Conservation (phyloP, 805 yeast genomes). For the Ogataea salicorniae region DNA sequence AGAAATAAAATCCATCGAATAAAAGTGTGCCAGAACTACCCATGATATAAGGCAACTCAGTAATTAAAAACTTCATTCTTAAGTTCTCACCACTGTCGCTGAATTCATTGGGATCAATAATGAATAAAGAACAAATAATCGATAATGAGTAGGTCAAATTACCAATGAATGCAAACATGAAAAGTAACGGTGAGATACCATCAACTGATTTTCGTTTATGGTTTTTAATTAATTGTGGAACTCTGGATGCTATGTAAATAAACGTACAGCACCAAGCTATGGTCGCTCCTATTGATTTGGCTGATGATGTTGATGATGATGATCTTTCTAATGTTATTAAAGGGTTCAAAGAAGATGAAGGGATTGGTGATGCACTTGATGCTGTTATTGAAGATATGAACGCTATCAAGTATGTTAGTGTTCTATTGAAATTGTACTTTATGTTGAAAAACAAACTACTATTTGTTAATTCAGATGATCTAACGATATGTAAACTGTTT, state of each 20-base stretch:
- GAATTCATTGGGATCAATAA: constrained; percentile 32
- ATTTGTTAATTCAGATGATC: not conserved
- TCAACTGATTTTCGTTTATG: constrained; percentile 74
- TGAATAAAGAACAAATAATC: constrained; percentile 61
- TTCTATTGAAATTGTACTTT: too few species aligned
- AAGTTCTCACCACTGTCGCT: constrained; percentile 17
- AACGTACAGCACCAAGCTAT: constrained; percentile 78
- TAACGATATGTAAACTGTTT: too few species aligned
- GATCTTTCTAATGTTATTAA: not conserved
- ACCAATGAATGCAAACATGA: constrained; percentile 73
- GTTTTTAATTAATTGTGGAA: constrained; percentile 82
- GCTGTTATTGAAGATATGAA: too few species aligned
- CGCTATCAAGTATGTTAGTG: too few species aligned
- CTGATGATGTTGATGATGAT: not conserved
- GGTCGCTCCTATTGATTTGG: constrained; percentile 27
- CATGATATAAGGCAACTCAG: constrained; percentile 74
- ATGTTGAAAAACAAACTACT: too few species aligned
- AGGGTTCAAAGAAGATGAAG: too few species aligned
- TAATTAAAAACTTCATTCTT: constrained; percentile 45
- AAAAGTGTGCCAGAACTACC: constrained; percentile 84
- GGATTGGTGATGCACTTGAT: too few species aligned
- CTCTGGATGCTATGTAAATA: constrained; percentile 70
- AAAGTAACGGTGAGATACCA: constrained; percentile 77
- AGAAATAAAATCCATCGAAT: constrained; percentile 68
- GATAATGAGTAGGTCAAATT: constrained; percentile 74